Percentiles rank a stretch among this genome's conserved stretches.
phyloP scores from a whole-genome alignment of 148 eudicot genomes.

The Heliosperma pusillum region DNA sequence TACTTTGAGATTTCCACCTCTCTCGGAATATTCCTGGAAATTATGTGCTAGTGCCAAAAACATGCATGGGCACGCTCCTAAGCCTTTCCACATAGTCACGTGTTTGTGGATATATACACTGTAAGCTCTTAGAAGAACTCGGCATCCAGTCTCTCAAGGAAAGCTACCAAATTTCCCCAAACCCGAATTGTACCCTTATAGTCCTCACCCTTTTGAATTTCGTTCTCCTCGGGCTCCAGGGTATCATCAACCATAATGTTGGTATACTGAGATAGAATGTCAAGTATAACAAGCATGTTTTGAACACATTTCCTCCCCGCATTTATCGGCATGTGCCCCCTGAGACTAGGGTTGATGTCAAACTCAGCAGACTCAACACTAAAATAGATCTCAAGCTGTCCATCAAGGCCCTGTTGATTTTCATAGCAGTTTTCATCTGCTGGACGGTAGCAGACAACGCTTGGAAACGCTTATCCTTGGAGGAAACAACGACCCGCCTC shows the following conservation, averaged over 20 bases:
- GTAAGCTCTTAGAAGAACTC: slow-evolving; percentile 86
- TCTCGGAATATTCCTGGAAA: slow-evolving; percentile 67
- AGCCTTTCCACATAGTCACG: slow-evolving; percentile 84
- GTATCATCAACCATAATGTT: slow-evolving; percentile 79
- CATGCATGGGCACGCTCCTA: slow-evolving; percentile 65
- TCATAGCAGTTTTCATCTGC: too few relatives aligned
- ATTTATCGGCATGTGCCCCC: slow-evolving; percentile 74
- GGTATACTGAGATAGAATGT: slow-evolving; percentile 60
- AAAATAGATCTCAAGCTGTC: slow-evolving; percentile 81
- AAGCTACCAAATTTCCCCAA: slow-evolving; percentile 95
- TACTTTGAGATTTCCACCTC: slow-evolving; percentile 56
- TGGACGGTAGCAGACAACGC: too few relatives aligned
- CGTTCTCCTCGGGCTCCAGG: slow-evolving; percentile 80
- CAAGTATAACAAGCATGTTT: slow-evolving; percentile 68
- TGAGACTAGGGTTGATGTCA: slow-evolving; percentile 75
- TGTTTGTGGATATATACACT: slow-evolving; percentile 79
- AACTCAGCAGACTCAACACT: slow-evolving; percentile 84
- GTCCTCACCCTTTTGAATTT: slow-evolving; percentile 72
- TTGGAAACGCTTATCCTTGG: too few relatives aligned
- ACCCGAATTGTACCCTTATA: slow-evolving; percentile 63
- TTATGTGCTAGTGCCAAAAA: slow-evolving; percentile 69
- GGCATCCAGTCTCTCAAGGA: slow-evolving; percentile 74
- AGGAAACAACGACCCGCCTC: too few relatives aligned
- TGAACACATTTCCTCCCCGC: slow-evolving; percentile 89
- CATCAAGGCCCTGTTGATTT: too few relatives aligned